Percentiles rank a stretch among this genome's conserved stretches.
phyloP scores from a whole-genome alignment of 805 yeast genomes.

The Lipomyces oligophaga region DNA sequence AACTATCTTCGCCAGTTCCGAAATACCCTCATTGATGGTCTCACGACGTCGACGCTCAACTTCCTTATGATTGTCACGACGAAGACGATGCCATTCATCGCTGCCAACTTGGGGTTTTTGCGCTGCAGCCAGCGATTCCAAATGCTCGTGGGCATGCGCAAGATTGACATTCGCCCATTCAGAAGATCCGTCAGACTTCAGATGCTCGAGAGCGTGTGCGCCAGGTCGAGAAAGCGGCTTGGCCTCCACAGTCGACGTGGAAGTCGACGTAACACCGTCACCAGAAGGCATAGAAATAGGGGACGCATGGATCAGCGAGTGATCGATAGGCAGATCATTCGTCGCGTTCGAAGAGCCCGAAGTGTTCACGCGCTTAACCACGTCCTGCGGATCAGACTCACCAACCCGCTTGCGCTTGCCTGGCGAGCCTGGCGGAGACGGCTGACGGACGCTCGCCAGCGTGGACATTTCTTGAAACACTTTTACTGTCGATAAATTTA shows the following conservation, averaged over 20 bases:
- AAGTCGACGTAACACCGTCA: conserved; percentile 5
- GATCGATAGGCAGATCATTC: conserved; percentile 21
- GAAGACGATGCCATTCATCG: conserved; percentile 76
- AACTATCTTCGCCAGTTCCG: conserved; percentile 67
- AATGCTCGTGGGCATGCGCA: neutral
- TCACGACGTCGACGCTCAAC: conserved; percentile 92
- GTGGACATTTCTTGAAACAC: conserved; percentile 2
- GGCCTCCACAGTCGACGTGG: conserved; percentile 13
- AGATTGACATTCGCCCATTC: neutral
- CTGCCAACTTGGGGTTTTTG: conserved; percentile 67
- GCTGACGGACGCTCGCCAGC: conserved; percentile 10
- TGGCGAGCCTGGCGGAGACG: conserved; percentile 3
- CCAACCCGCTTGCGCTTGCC: conserved; percentile 14
- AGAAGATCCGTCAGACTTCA: too few species aligned
- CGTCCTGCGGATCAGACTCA: conserved; percentile 9
- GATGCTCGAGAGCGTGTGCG: neutral
- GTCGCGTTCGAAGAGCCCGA: neutral
- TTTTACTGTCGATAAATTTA: too few species aligned
- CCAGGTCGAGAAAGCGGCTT: conserved; percentile 19
- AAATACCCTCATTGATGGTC: conserved; percentile 81
- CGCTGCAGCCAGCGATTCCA: too few species aligned
- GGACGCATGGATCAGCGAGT: conserved; percentile 13
- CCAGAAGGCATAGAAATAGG: conserved; percentile 5
- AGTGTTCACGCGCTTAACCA: conserved; percentile 3
- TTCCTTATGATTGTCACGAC: conserved; percentile 90